These are phyloP conservation scores for Diaporthe sp. DNA, from an alignment of 2,329 filamentous ascomycete species.

Conservation along the genomic window DNA sequence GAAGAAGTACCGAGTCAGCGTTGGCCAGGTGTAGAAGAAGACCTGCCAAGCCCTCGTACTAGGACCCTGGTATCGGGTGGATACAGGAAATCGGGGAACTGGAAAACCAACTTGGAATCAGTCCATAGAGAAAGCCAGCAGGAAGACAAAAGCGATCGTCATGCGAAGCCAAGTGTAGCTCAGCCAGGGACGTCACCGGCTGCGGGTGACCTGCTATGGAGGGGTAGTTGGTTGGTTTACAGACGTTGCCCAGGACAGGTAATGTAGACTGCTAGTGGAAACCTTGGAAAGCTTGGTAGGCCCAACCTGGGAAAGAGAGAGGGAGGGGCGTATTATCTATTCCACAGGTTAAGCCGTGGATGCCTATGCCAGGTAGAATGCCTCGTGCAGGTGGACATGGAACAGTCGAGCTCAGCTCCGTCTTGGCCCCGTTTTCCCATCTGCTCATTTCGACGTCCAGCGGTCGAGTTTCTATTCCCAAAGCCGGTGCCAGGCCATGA, in stretches of 20 bases:
- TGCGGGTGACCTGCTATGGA: slow-evolving; percentile 11
- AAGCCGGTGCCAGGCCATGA: background rate
- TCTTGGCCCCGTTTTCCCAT: slow-evolving; percentile 10
- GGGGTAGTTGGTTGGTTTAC: slow-evolving; percentile 18
- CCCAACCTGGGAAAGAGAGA: background rate
- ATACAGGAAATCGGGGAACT: slow-evolving; percentile 1
- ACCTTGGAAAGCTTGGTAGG: slow-evolving; percentile 32
- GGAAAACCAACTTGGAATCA: slow-evolving; percentile 7
- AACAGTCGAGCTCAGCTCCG: slow-evolving; percentile 8
- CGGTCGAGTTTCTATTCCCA: slow-evolving; percentile 4
- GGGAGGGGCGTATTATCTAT: background rate
- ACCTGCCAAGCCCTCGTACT: slow-evolving; percentile 10
- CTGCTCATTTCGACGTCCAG: background rate
- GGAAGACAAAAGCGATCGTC: slow-evolving; percentile 18
- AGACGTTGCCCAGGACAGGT: slow-evolving; percentile 1
- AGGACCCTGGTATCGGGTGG: slow-evolving; percentile 4
- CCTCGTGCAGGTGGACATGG: slow-evolving; percentile 5
- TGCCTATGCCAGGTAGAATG: background rate
- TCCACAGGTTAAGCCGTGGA: background rate
- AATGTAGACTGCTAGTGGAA: slow-evolving; percentile 14
- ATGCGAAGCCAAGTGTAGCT: background rate
- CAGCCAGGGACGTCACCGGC: slow-evolving; percentile 29
- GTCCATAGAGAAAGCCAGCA: slow-evolving; percentile 10
- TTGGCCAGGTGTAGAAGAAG: background rate
- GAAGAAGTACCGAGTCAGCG: slow-evolving; percentile 7